Percentiles rank a stretch among this genome's conserved stretches.
These are phyloP conservation scores for Saccharomyces jurei DNA, from an alignment of 805 yeast genomes.

Conservation along the genomic window DNA sequence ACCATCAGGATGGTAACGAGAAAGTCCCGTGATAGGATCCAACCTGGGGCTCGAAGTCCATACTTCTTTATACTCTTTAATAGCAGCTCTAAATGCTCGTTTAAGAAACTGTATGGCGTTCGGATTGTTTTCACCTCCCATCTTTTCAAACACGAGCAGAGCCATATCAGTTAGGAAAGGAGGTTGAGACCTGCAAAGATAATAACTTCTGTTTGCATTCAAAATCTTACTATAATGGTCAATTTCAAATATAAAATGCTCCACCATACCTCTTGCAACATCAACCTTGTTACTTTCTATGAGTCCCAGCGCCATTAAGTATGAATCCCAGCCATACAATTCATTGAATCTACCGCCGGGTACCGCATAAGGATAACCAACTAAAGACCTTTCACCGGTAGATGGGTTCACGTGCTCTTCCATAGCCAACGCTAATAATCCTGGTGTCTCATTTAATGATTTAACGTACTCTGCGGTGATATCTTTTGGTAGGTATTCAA, in stretches of 20 bases:
- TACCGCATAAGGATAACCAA: conserved; percentile 83
- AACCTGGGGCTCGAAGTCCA: conserved; percentile 74
- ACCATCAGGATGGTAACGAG: conserved; percentile 87
- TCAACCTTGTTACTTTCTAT: conserved; percentile 56
- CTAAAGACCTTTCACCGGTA: conserved; percentile 42
- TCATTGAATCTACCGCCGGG: conserved; percentile 99
- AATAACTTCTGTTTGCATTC: conserved; percentile 90
- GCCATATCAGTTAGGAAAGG: conserved; percentile 96
- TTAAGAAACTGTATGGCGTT: conserved; percentile 53
- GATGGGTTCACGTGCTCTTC: conserved; percentile 43
- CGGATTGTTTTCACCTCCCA: conserved; percentile 40
- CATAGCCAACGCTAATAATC: conserved; percentile 75
- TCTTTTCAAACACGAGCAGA: conserved; percentile 52
- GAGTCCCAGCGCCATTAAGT: conserved; percentile 82
- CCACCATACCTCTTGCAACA: conserved; percentile 83
- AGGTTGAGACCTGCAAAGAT: conserved; percentile 88
- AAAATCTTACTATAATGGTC: conserved; percentile 84
- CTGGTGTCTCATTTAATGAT: conserved; percentile 75
- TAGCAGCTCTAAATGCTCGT: conserved; percentile 67
- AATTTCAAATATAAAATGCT: conserved; percentile 85
- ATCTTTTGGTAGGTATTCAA: conserved; percentile 64
- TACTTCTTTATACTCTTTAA: conserved; percentile 72
- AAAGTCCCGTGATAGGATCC: conserved; percentile 67
- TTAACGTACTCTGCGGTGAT: conserved; percentile 73
- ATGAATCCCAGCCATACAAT: conserved; percentile 96